phyloP scores from a whole-genome alignment of 208 protist genomes.

The Acanthamoeba healyi region DNA sequence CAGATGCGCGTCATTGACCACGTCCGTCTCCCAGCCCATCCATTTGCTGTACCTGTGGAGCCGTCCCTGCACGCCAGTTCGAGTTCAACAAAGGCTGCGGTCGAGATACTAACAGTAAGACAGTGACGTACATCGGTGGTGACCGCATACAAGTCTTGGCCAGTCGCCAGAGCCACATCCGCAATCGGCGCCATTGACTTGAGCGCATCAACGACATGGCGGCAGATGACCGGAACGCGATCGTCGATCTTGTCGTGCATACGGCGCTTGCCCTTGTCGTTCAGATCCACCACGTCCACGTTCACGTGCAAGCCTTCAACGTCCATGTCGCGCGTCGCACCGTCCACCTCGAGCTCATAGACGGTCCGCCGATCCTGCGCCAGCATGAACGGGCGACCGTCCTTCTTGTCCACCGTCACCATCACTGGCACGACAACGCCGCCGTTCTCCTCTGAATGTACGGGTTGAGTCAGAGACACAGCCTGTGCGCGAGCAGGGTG shows the following conservation, averaged over 20 bases:
- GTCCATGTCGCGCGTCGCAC: background rate
- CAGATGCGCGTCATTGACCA: background rate
- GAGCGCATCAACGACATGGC: background rate
- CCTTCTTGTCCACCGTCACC: background rate
- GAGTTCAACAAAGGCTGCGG: too few relatives aligned
- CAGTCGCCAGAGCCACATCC: background rate
- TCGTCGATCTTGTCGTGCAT: background rate
- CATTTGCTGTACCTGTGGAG: background rate
- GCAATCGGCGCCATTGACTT: background rate
- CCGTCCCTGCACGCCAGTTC: background rate
- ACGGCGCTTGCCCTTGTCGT: background rate
- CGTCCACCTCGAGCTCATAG: background rate
- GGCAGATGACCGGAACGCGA: background rate
- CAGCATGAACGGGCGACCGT: constrained; percentile 7
- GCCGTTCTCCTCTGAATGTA: background rate
- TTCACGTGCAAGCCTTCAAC: too few relatives aligned
- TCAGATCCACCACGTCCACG: background rate
- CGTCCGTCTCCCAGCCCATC: background rate
- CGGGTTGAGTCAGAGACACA: background rate
- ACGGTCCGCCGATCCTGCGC: background rate
- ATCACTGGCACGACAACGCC: background rate
- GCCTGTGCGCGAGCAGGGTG: too few relatives aligned
- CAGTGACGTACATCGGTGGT: background rate
- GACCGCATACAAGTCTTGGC: background rate
- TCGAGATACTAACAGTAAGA: background rate